Evolutionary conservation across 176 grass and related monocot species (phyloP).

Genomic region (Oryza meridionalis): DNA sequence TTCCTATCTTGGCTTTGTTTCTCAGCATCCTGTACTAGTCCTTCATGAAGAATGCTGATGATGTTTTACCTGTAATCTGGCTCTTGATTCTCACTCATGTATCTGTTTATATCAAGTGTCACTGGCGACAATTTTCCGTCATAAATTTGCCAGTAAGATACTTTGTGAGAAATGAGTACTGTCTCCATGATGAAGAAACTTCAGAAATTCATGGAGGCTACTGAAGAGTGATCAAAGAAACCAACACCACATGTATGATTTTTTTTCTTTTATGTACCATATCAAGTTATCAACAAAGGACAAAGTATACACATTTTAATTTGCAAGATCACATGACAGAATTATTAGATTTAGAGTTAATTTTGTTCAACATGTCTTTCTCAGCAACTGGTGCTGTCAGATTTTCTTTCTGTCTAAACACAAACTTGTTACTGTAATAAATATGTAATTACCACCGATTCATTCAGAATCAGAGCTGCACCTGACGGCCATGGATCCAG

Average conservation of each 20-base stretch:
- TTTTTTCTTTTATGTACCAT: background rate
- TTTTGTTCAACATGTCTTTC: background rate
- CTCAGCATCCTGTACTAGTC: background rate
- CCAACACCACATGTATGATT: background rate
- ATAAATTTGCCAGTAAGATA: background rate
- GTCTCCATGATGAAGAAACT: background rate
- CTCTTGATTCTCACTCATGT: background rate
- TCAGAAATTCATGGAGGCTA: background rate
- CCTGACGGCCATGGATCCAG: conserved; percentile 33
- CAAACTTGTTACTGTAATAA: no score
- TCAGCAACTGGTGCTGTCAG: background rate
- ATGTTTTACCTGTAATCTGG: background rate
- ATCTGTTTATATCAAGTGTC: background rate
- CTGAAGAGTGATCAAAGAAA: background rate
- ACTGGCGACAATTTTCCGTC: background rate
- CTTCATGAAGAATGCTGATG: background rate
- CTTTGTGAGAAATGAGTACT: background rate
- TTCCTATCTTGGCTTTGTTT: background rate
- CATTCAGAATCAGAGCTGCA: conserved; percentile 28
- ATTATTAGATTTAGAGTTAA: no score
- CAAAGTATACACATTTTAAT: background rate
- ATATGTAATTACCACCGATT: background rate
- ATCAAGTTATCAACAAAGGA: background rate
- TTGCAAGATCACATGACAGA: background rate
- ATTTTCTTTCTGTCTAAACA: background rate